Evolutionary conservation across 305 asterid genomes (phyloP).

Genomic region (Striga hermonthica): DNA sequence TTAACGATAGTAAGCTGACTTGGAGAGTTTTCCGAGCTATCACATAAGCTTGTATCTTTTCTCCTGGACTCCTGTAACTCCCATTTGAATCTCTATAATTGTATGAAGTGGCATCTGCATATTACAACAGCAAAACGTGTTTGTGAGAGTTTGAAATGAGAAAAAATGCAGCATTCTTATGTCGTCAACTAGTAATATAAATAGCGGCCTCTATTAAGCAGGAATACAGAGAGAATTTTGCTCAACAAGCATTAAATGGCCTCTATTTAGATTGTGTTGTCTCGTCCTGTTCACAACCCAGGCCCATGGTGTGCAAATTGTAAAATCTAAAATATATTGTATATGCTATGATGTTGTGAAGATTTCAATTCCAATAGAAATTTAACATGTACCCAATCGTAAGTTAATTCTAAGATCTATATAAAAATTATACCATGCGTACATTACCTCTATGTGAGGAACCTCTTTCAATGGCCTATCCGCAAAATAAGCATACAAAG

Average conservation of each 20-base stretch:
- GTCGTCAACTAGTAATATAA: not conserved
- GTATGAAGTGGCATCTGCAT: conserved; percentile 93
- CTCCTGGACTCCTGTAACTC: conserved; percentile 96
- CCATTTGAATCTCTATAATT: conserved; percentile 97
- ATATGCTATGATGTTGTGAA: conserved; percentile 14
- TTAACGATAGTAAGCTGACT: conserved; percentile 31
- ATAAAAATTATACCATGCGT: conserved; percentile 15
- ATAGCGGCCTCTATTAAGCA: conserved; percentile 6
- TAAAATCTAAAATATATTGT: not conserved
- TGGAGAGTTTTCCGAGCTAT: not conserved
- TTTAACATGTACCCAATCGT: not conserved
- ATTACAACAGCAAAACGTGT: conserved; percentile 8
- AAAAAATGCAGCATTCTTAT: not conserved
- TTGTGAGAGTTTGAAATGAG: not conserved
- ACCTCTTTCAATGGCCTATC: conserved; percentile 94
- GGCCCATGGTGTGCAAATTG: not conserved
- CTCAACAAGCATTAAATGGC: not conserved
- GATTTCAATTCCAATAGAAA: not conserved
- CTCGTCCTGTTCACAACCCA: not conserved
- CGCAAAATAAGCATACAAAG: conserved; percentile 95
- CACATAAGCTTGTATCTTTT: conserved; percentile 93
- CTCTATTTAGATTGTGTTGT: not conserved
- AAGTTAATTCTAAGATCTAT: conserved; percentile 5
- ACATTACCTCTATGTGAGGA: conserved; percentile 87
- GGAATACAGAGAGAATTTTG: not conserved